A percentile compares a stretch with the other conserved stretches of the same genome.
Conservation (phyloP, 768 basidiomycete species). For the Kwoniella sp. region DNA sequence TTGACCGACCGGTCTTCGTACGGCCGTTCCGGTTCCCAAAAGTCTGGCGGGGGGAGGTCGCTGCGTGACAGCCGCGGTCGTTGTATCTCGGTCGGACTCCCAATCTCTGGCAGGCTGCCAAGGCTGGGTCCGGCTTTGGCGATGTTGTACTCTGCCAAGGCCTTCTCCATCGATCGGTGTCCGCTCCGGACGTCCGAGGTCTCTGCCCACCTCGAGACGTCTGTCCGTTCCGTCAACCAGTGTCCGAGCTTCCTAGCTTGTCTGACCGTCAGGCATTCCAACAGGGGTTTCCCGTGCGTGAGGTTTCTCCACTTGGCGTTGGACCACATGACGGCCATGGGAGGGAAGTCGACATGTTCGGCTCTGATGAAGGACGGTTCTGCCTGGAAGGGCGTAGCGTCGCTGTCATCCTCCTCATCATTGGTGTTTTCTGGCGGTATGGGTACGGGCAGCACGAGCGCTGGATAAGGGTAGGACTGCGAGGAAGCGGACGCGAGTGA, state of each 20-base stretch:
- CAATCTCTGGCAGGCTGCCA: too few relatives aligned
- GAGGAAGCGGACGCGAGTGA: neutral
- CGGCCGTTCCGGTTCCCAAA: conserved; percentile 38
- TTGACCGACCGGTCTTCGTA: conserved; percentile 29
- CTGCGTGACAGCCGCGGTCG: neutral
- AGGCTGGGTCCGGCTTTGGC: too few relatives aligned
- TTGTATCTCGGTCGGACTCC: too few relatives aligned
- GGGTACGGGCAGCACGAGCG: conserved; percentile 29
- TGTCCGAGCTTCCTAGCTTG: conserved; percentile 34
- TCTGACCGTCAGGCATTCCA: conserved; percentile 35
- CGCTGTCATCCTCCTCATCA: conserved; percentile 17
- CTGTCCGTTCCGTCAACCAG: conserved; percentile 42
- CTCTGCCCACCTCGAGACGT: conserved; percentile 12
- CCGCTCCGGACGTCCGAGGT: neutral
- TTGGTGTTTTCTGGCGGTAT: conserved; percentile 24
- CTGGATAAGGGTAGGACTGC: conserved; percentile 28
- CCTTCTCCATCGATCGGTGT: too few relatives aligned
- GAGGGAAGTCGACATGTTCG: conserved; percentile 9
- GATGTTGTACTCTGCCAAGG: neutral
- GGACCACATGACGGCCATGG: conserved; percentile 31
- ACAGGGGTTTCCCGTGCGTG: conserved; percentile 21
- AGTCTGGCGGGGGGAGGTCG: conserved; percentile 19
- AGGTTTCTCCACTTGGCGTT: conserved; percentile 36
- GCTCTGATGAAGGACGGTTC: conserved; percentile 23
- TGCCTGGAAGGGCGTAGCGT: conserved; percentile 9